Base-by-base conservation (phyloP, 192 early-diverging fungal genomes). In the Rhizoclosmatium globosum region DNA sequence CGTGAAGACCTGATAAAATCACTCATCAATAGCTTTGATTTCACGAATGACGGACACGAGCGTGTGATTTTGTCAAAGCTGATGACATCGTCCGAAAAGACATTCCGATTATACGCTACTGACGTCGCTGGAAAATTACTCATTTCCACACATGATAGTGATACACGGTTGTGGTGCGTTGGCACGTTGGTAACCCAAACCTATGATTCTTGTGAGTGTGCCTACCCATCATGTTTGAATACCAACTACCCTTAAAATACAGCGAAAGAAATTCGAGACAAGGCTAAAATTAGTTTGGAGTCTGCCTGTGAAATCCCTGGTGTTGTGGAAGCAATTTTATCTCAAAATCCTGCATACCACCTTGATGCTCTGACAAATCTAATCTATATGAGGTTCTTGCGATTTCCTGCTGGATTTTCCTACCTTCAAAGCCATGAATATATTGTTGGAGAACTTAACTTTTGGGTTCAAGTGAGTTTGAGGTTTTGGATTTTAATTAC, bases 41-140 rank as follows among this genome's bases (percentile, higher is more conserved):
- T 95, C 79, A 86, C 84, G 53, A 71, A 89, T 87, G 94, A 96
- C 71, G 94, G 93, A 0, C 95, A 96, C 81, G 88, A 93, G 0
- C 87, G 95, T 4, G 88, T 94, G 3, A 83, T 96, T 3, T 75
- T 96, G 3, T 93, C 92, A 42, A 96, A 96, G 79, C 83, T 96
- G 15, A 92, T 95, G 91, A 94, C 94, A 2, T 94, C 93, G 4
- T 92, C 93, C 0, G 93, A 96, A 73, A 94, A 95, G 78, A 87
- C 89, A 41, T 89, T 94, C 42, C 91, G 95, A 1, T 78, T 94
- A 7, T 94, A 91, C 79, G 88, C 94, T 3, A 96, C 95, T 0
- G 79, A 89, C 66, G 90, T 92, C 76, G 76, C 95, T 3, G 89
- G 93, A n/a, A 79, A 77, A 0, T 85, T 96, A 19, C 79, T 94